Base-by-base conservation (phyloP, 768 basidiomycete genomes). In the Kwoniella bestiolae region DNA sequence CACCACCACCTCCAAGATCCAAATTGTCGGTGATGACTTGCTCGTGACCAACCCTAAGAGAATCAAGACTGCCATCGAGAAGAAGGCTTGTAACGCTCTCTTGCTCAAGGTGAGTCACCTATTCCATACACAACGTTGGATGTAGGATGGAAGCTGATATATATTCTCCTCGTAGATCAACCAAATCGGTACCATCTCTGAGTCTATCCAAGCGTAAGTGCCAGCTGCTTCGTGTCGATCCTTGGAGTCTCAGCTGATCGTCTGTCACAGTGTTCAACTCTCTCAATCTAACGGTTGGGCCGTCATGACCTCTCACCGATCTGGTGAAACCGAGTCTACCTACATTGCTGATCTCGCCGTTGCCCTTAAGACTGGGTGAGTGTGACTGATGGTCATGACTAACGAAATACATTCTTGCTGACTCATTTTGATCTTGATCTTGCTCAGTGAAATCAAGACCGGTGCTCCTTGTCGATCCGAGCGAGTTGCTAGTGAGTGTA, bases 241-340 rank as follows among this genome's bases (percentile, higher is more conserved):
- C n/a, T 41, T 14, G 6, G 14, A 23, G 16, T 8, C 23, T 29
- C 25, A 28, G 63, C 68, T 73, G 23, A 70, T 29, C 38, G 16
- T n/a, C 56, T 16, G 35, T 5, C 25, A 55, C 66, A 95, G 92
- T 80, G 92, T 94, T 66, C 94, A 97, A 83, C 91, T 99, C 76
- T 82, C 94, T 53, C 93, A 96, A 82, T 92, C 91, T 41, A 92
- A 92, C 78, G 91, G 91, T 60, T 99, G 96, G 96, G 94, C 94
- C 82, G 91, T 97, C 84, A 99, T 99, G 96, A 89, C 95, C 82
- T 97, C 94, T 58, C 96, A 98, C 87, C 94, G 96, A 73, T 92
- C 91, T 72, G 95, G 95, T 78, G 95, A 97, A 86, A 98, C 95
- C 35, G 94, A 96, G 84, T 94, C 92, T 85, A 94, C 92, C 60